These are phyloP conservation scores for Didymellaceae sp. DNA, from an alignment of 2,329 filamentous ascomycete genomes.

Conservation along the genomic window DNA sequence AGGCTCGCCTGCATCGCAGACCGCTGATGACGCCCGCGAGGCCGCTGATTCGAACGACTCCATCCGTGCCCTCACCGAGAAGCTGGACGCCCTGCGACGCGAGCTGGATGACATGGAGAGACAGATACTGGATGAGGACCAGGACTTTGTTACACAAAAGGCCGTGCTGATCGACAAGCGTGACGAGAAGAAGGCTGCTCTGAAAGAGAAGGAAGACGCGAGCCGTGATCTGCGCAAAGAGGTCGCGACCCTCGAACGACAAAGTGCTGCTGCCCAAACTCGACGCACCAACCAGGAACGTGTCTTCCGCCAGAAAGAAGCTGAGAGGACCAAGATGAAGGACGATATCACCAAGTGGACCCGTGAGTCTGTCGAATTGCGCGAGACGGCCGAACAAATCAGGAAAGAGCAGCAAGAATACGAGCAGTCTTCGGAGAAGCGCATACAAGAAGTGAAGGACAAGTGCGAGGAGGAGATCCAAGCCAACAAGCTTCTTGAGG, in stretches of 20 bases:
- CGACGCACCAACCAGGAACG: constrained; percentile 81
- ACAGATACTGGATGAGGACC: constrained; percentile 68
- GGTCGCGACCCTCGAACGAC: constrained; percentile 77
- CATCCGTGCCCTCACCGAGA: constrained; percentile 79
- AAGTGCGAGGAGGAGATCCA: constrained; percentile 52
- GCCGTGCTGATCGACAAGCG: constrained; percentile 72
- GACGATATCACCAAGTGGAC: constrained; percentile 75
- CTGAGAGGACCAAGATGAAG: constrained; percentile 71
- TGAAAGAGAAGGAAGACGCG: constrained; percentile 90
- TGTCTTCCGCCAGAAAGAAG: constrained; percentile 69
- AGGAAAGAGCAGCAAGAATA: constrained; percentile 48
- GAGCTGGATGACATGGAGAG: constrained; percentile 82
- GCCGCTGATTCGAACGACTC: constrained; percentile 48
- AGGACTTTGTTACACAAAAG: constrained; percentile 56
- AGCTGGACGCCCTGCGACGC: constrained; percentile 77
- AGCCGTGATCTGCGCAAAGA: constrained; percentile 84
- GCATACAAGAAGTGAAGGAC: constrained; percentile 51
- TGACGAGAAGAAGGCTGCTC: constrained; percentile 75
- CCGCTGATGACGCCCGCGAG: constrained; percentile 38
- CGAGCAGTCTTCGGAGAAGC: constrained; percentile 44
- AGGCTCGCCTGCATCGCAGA: constrained; percentile 72
- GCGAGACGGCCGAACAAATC: constrained; percentile 59
- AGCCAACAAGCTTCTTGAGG: constrained; percentile 68
- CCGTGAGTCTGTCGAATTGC: constrained; percentile 65
- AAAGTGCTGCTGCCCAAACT: constrained; percentile 81